A percentile compares a stretch with the other conserved stretches of the same genome.
Evolutionary conservation across 768 basidiomycete genomes (phyloP).

Genomic region (Tulasnella sp.): DNA sequence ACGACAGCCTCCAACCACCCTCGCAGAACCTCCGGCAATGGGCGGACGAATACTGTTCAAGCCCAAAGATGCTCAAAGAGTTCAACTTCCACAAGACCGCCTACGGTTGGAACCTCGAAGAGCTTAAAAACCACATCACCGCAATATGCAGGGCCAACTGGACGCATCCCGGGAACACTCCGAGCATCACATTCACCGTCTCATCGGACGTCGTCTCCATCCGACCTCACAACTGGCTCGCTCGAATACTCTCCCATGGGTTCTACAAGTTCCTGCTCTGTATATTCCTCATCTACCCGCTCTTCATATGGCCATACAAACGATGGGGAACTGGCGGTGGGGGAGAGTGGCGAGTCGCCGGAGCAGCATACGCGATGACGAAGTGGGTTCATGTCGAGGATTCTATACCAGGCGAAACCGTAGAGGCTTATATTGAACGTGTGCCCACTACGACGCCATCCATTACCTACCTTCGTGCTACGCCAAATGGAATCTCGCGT

Average conservation of each 20-base stretch:
- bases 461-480: too few relatives aligned
- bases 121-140: slow-evolving; percentile 32
- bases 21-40: slow-evolving; percentile 59
- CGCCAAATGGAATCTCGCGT: slow-evolving; percentile 27
- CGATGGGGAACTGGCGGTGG: slow-evolving; percentile 58
- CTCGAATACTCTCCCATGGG: slow-evolving; percentile 54
- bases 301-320: slow-evolving; percentile 65
- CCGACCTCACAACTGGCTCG: slow-evolving; percentile 54
- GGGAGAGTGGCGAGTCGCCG: slow-evolving; percentile 43
- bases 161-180: slow-evolving; percentile 20
- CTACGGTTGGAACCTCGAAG: slow-evolving; percentile 47
- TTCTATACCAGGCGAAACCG: slow-evolving; percentile 16
- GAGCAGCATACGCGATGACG: slow-evolving; percentile 1
- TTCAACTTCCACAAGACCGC: slow-evolving; percentile 64
- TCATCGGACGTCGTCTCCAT: slow-evolving; percentile 45
- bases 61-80: slow-evolving; percentile 62
- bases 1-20: slow-evolving; percentile 25
- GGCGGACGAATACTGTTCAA: slow-evolving; percentile 75
- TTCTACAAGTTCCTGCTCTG: slow-evolving; percentile 63
- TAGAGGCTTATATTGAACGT: slow-evolving; percentile 13
- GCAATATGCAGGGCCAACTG: slow-evolving; percentile 33
- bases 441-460: slow-evolving; percentile 12
- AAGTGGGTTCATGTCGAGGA: slow-evolving; percentile 16
- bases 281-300: slow-evolving; percentile 58
- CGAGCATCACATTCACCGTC: slow-evolving; percentile 41